Conservation (phyloP, 2,329 filamentous ascomycete genomes). For the Ophiostoma tasmaniense region DNA sequence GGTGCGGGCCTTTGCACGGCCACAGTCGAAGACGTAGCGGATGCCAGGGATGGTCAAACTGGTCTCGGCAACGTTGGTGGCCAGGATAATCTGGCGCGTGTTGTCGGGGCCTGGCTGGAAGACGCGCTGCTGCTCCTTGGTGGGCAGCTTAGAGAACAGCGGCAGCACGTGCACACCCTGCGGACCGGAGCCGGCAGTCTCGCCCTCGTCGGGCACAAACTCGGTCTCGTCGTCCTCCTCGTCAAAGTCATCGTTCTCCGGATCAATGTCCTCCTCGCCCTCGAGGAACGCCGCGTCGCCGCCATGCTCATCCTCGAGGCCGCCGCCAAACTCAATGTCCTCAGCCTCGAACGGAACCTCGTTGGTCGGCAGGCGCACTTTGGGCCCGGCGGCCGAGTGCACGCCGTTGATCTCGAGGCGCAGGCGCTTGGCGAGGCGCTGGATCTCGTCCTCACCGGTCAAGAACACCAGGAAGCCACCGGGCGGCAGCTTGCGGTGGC, state of each 20-base stretch:
- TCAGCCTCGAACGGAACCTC: conserved; percentile 77
- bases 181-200: conserved; percentile 50
- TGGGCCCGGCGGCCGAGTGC: conserved; percentile 49
- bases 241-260: conserved; percentile 47
- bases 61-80: conserved; percentile 95
- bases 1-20: conserved; percentile 81
- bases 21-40: conserved; percentile 91
- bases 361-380: conserved; percentile 65
- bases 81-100: conserved; percentile 76
- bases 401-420: conserved; percentile 57
- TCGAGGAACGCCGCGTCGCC: background rate
- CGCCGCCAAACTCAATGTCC: conserved; percentile 72
- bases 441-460: conserved; percentile 88
- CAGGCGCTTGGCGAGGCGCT: conserved; percentile 68
- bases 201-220: conserved; percentile 60
- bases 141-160: conserved; percentile 85
- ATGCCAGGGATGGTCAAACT: conserved; percentile 94
- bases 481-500: conserved; percentile 80
- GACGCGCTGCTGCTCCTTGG: conserved; percentile 80
- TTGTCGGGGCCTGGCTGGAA: conserved; percentile 80
- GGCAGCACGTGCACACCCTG: conserved; percentile 82
- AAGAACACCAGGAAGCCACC: conserved; percentile 91
- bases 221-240: conserved; percentile 51
- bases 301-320: conserved; percentile 20
- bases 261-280: conserved; percentile 31